Percentiles rank a stretch among this genome's conserved stretches.
Conservation (phyloP, 2,329 filamentous ascomycete species). For the Ascosphaera apis region DNA sequence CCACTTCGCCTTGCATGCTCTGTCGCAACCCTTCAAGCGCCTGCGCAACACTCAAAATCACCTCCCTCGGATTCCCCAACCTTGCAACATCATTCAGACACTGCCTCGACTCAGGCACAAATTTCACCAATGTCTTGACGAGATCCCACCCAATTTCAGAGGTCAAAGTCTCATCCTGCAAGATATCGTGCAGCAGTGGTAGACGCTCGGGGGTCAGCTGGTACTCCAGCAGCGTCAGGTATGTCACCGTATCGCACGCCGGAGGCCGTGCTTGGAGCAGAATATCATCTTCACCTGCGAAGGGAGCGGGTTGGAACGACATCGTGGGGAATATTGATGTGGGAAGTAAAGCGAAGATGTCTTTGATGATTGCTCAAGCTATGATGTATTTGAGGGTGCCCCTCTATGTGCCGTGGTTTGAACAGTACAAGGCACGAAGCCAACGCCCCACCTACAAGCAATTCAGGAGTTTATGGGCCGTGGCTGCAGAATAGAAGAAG, state of each 20-base stretch:
- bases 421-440: no score
- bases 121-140: conserved; percentile 35
- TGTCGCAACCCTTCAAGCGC: conserved; percentile 30
- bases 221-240: conserved; percentile 41
- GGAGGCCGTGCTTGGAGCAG: conserved; percentile 36
- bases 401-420: no score
- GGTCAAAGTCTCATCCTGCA: conserved; percentile 37
- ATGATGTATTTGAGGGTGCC: background rate
- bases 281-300: conserved; percentile 20
- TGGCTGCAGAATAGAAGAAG: conserved; percentile 1
- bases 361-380: background rate
- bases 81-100: conserved; percentile 39
- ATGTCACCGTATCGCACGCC: conserved; percentile 40
- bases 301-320: background rate
- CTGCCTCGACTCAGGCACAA: conserved; percentile 32
- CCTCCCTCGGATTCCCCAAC: conserved; percentile 40
- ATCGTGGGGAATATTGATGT: conserved; percentile 5
- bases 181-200: conserved; percentile 31
- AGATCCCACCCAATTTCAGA: conserved; percentile 45
- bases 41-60: conserved; percentile 40
- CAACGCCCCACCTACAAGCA: no score
- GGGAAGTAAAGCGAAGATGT: background rate
- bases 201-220: conserved; percentile 35
- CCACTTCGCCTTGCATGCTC: conserved; percentile 17
- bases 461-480: no score